Percentiles rank a stretch among this genome's conserved stretches.
Conservation (phyloP, 176 grass and related monocot species). For the Thinopyrum elongatum region DNA sequence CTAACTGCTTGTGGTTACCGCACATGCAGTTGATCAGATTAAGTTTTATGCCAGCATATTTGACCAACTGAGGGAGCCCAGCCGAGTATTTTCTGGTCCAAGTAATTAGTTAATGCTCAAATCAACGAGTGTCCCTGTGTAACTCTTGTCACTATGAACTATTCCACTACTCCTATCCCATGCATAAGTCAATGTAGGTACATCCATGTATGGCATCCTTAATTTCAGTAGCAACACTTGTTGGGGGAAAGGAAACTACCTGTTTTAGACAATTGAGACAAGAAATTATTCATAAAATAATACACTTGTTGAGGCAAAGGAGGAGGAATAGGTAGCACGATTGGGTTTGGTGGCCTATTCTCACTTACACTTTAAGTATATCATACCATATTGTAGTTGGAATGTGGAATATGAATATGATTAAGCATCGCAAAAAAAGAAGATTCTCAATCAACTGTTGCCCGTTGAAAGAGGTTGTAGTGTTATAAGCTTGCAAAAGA, state of each 20-base stretch:
- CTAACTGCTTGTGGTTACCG: background rate
- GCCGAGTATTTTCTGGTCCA: background rate
- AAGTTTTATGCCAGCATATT: slow-evolving; percentile 20
- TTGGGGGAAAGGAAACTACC: background rate
- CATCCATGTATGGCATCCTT: background rate
- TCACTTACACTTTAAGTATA: background rate
- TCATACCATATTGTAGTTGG: background rate
- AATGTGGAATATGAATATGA: background rate
- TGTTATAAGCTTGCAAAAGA: background rate
- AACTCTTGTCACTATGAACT: background rate
- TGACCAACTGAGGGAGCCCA: background rate
- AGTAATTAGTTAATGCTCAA: background rate
- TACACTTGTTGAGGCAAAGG: background rate
- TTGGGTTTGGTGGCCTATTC: background rate
- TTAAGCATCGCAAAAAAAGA: background rate
- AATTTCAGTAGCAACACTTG: background rate
- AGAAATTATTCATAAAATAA: background rate
- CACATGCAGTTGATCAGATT: background rate
- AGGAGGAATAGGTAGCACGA: background rate
- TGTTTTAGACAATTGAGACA: background rate
- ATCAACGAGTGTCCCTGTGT: background rate
- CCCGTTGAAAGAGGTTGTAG: background rate
- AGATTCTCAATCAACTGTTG: background rate
- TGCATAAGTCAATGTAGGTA: background rate
- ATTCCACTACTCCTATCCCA: background rate